Conservation (phyloP, 169 alveolate species). For the Besnoitia besnoiti region DNA sequence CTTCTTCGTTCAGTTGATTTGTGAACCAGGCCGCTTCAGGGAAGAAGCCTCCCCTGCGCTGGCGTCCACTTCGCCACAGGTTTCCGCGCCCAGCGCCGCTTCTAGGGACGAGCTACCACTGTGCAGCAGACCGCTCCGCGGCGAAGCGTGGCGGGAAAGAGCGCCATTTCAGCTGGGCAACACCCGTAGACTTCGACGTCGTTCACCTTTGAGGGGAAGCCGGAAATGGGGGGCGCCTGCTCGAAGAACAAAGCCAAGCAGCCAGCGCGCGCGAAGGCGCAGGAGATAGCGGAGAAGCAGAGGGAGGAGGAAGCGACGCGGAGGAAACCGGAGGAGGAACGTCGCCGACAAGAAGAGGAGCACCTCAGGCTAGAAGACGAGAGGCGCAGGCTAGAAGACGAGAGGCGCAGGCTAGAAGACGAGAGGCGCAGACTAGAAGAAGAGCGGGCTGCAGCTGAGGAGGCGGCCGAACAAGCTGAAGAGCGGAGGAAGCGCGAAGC, state of each 20-base stretch:
- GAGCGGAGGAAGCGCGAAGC: background rate
- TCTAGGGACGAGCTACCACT: no score
- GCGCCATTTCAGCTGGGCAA: no score
- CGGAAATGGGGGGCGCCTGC: conserved; percentile 38
- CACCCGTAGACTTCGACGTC: no score
- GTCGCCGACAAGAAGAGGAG: conserved; percentile 4
- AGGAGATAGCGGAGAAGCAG: conserved; percentile 9
- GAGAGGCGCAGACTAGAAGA: background rate
- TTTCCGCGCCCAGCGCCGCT: no score
- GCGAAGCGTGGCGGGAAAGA: no score
- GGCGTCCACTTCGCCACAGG: no score
- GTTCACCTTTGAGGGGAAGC: no score
- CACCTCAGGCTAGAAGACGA: no score
- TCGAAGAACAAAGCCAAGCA: conserved; percentile 12
- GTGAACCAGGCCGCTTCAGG: no score
- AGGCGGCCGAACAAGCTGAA: background rate
- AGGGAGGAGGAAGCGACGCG: conserved; percentile 2
- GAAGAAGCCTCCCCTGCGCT: no score
- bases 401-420: background rate
- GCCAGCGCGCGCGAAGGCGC: background rate
- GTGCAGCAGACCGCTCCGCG: no score
- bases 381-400: background rate
- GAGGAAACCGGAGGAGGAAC: background rate
- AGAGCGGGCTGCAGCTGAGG: background rate
- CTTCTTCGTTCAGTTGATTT: no score